Evolutionary conservation across 257 asterid genomes (phyloP), one percentile per base, ranked within the genome.

Genomic region (Capsicum pubescens): DNA sequence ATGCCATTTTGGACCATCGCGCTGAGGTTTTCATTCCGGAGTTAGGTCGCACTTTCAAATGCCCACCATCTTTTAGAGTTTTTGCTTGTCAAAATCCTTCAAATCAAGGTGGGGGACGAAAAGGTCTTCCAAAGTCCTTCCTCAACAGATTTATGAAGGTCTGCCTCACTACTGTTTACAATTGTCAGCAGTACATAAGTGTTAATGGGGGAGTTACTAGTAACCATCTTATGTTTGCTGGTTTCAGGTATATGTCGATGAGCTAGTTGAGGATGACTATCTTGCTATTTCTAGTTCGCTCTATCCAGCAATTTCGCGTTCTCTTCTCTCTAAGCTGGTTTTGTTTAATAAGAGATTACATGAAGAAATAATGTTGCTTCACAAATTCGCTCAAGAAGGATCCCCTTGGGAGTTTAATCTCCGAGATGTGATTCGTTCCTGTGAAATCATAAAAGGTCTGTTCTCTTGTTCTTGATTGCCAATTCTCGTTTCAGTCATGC

Each of bases 391-490:
- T 85, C 98, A 91, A 86, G 93, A 90, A 79, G 99, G 99, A 87
- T 94, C 98, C 86, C 99, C 99, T 35, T 96, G 99, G 99, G 99
- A 96, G 91, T 96, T 96, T 89, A 96, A 96, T 87, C 93, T 96
- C 79, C 97, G 99, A 9, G 99, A 96, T 85, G 97, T 96, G 87
- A 88, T 90, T 52, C 99, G 99, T 66, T 96, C 99, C 55, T 96
- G 99, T 79, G 92, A 96, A 88, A 91, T 96, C 87, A 96, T 96
- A 66, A 87, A 90, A 88, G 98, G 98, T 95, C 39, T 36, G 48
- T 82, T 12, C 68, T 57, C 78, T 35, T 89, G 52, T 54, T 57
- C 15, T 67, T 39, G 79, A 39, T 21, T 52, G 9, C 50, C 9
- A 15, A 15, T 57, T 32, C n/a, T 60, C 32, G 19, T 8, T 13